Conservation (phyloP, 768 basidiomycete species). For the Auricularia cornea region DNA sequence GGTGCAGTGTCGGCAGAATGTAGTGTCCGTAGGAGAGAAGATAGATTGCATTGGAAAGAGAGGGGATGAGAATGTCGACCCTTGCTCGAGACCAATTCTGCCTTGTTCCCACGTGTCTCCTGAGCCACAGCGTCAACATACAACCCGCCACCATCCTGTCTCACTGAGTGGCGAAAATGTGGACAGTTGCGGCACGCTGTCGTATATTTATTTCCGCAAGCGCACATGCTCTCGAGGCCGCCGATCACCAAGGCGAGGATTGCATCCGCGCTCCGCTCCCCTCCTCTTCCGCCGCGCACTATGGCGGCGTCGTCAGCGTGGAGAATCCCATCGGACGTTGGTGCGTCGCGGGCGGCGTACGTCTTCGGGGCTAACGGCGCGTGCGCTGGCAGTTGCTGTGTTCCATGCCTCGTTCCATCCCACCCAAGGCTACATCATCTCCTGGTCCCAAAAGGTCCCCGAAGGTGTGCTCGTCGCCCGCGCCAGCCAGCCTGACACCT, state of each 20-base stretch:
- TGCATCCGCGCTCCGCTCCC: neutral
- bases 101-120: too few relatives aligned
- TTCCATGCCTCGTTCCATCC: constrained; percentile 83
- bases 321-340: neutral
- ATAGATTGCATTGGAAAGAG: too few relatives aligned
- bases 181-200: too few relatives aligned
- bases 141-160: too few relatives aligned
- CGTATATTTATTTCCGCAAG: too few relatives aligned
- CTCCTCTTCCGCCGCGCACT: neutral
- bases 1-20: too few relatives aligned
- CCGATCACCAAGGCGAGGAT: neutral
- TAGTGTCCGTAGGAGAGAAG: too few relatives aligned
- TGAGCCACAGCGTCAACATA: too few relatives aligned
- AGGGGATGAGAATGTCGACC: too few relatives aligned
- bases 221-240: too few relatives aligned
- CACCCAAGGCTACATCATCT: constrained; percentile 68
- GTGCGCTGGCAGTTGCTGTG: constrained; percentile 69
- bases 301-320: neutral
- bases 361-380: neutral
- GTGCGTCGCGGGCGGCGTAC: neutral
- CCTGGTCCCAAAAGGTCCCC: constrained; percentile 67
- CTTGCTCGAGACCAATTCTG: too few relatives aligned
- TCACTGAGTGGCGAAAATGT: too few relatives aligned
- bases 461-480: constrained; percentile 40
- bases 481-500: neutral